A percentile compares a stretch with the other conserved stretches of the same genome.
Evolutionary conservation across 164 flowering plant genomes (phyloP).

Genomic region (Chimonanthus praecox): DNA sequence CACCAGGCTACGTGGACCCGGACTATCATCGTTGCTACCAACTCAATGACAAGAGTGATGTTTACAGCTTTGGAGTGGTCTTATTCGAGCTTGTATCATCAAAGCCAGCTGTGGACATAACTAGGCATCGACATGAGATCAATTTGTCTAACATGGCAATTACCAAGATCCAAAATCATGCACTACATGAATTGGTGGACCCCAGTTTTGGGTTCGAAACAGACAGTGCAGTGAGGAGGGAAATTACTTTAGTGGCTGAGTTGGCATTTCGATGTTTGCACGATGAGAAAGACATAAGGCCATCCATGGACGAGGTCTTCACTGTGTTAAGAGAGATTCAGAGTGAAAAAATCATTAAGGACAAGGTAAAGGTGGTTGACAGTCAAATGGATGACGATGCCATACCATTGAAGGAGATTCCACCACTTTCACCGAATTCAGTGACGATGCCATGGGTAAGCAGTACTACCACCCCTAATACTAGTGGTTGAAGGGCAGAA

Average conservation of each 20-base stretch:
- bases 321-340: conserved; percentile 30
- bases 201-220: conserved; percentile 45
- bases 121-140: conserved; percentile 54
- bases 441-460: conserved; percentile 30
- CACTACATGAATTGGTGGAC: conserved; percentile 60
- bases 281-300: conserved; percentile 60
- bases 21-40: conserved; percentile 76
- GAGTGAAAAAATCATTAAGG: conserved; percentile 16
- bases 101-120: conserved; percentile 64
- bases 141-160: conserved; percentile 69
- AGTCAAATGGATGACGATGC: conserved; percentile 26
- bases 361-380: conserved; percentile 31
- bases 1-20: conserved; percentile 87
- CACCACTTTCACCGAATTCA: conserved; percentile 40
- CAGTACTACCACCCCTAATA: conserved; percentile 13
- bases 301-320: conserved; percentile 63
- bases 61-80: conserved; percentile 85
- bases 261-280: conserved; percentile 70
- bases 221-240: conserved; percentile 31
- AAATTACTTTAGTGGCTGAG: conserved; percentile 51
- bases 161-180: conserved; percentile 49
- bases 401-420: conserved; percentile 27
- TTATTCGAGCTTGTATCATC: conserved; percentile 70
- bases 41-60: conserved; percentile 77
- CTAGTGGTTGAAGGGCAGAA: conserved; percentile 5